Conservation (phyloP, 768 basidiomycete species). For the Auricularia sp. region DNA sequence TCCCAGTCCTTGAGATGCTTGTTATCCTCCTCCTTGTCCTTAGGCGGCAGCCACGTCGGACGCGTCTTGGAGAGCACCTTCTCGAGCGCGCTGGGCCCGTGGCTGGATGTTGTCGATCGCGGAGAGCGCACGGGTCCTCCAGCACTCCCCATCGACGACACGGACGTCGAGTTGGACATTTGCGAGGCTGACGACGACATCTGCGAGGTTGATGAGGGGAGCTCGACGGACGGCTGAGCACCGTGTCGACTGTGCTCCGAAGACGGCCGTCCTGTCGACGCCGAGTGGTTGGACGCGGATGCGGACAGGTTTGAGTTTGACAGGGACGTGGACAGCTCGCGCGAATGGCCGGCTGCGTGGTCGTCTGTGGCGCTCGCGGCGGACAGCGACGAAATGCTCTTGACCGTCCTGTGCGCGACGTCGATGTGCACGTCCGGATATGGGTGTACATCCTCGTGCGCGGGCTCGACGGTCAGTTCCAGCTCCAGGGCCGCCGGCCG, state of each 20-base stretch:
- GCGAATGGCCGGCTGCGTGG: neutral
- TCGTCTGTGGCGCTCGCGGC: neutral
- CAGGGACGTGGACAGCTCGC: neutral
- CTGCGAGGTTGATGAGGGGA: neutral
- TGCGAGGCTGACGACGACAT: neutral
- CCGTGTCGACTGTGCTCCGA: neutral
- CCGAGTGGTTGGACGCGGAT: neutral
- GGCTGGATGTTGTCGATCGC: neutral
- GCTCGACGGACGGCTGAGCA: neutral
- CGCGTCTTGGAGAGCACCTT: slow-evolving; percentile 76
- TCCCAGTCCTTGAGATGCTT: slow-evolving; percentile 84
- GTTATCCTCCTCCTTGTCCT: slow-evolving; percentile 60
- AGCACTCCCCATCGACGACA: neutral
- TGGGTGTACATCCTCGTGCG: slow-evolving; percentile 7
- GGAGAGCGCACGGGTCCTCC: neutral
- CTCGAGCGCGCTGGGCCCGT: slow-evolving; percentile 62
- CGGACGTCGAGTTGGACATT: neutral
- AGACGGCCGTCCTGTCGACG: too few species aligned
- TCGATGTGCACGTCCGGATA: slow-evolving; percentile 39
- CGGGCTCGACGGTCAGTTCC: neutral
- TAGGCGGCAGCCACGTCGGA: slow-evolving; percentile 80
- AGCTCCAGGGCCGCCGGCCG: neutral
- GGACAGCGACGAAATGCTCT: neutral
- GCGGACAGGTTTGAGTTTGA: neutral
- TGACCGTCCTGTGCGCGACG: slow-evolving; percentile 8